These are phyloP conservation scores for Chaetothyriales sp. DNA, from an alignment of 2,329 filamentous ascomycete species.

Conservation along the genomic window DNA sequence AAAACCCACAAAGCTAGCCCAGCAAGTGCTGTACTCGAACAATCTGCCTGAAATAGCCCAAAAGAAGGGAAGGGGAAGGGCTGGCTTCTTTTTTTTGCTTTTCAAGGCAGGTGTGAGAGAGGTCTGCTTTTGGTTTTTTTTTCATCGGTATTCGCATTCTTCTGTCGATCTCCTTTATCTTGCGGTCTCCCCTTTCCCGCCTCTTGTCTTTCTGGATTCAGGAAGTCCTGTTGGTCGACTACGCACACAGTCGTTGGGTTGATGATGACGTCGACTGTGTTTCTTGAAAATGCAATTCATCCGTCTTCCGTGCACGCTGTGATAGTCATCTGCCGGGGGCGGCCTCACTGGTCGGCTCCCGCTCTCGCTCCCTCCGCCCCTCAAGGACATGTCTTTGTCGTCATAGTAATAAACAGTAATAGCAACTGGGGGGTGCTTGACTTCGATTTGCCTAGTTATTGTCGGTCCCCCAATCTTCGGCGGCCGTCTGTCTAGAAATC, in stretches of 20 bases:
- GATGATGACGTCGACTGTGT: background rate
- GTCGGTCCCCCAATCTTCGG: background rate
- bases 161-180: background rate
- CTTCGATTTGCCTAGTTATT: background rate
- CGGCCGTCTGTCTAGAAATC: constrained; percentile 59
- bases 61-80: constrained; percentile 25
- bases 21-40: constrained; percentile 20
- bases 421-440: background rate
- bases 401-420: background rate
- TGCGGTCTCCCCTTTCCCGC: background rate
- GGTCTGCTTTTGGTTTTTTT: background rate
- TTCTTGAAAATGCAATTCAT: background rate
- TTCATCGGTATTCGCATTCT: background rate
- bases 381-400: background rate
- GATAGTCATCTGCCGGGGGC: background rate
- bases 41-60: constrained; percentile 30
- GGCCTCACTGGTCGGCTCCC: background rate
- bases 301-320: background rate
- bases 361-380: background rate
- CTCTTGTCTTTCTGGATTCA: background rate
- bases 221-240: background rate
- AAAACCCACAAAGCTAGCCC: constrained; percentile 15
- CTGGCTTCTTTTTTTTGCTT: background rate
- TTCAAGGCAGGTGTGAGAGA: background rate
- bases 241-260: background rate